Base-by-base conservation (phyloP, 2,329 filamentous ascomycete genomes). In the Cytospora mali region DNA sequence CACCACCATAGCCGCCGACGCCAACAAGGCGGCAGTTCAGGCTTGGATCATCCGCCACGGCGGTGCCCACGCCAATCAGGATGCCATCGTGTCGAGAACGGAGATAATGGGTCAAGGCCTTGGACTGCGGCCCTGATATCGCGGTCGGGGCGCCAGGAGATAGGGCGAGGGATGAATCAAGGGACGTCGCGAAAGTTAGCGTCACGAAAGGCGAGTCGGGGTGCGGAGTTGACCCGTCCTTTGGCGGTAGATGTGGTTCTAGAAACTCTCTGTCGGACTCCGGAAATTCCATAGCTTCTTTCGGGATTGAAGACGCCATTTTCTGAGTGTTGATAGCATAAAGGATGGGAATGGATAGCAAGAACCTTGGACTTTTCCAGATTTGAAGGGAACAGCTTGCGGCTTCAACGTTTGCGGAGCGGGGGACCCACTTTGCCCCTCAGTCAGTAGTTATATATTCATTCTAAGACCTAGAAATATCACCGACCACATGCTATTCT, bases 21-120 rank as follows among this genome's bases (percentile, higher is more conserved):
- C 84, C 84, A 29, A 81, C 80, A 49, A 93, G 82, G n/a, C 93
- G 87, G 72, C 91, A 95, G 73, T 96, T 97, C 59, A 97, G 79
- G 3, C 87, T 87, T 2, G 93, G 93, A 71, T 97, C 85, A 73
- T 97, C 93, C 21, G 91, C 89, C 29, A 92, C 79, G 14, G 92
- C 90, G 1, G 93, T 98, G 4, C 89, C 90, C 6, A 89, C 91
- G 23, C 94, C 94, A 33, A 98, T 81, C 28, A 96, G 81, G 68
- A 97, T 96, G 50, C 91, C 92, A 66, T 90, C 87, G 76, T 97
- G 93, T 18, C 83, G 84, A 11, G 88, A 88, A 69, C 94, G 90
- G 31, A 98, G 84, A 73, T 90, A 92, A 75, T 97, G 94, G 0
- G 94, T 97, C 92, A 97, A 96, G 59, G 91, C 85, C 75, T 97